Base-by-base conservation (phyloP, 1,284 basidiomycete genomes). In the Xerocomus alliaceus region DNA sequence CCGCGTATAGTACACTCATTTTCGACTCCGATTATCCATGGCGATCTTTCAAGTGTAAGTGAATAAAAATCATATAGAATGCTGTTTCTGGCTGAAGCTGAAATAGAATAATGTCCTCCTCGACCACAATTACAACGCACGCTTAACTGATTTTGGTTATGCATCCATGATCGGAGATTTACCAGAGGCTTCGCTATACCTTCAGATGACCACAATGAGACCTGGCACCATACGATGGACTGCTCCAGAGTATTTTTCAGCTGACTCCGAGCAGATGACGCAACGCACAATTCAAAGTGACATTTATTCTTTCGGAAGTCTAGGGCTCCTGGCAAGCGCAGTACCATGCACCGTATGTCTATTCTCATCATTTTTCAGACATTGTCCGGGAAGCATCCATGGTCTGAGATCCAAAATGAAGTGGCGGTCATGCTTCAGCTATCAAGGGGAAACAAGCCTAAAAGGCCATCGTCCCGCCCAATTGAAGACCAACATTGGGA, bases 241-340 rank as follows among this genome's bases (percentile, higher is more conserved):
- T 24, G 46, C 57, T 5, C 60, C 60, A 2, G 56, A 61, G 11
- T 47, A 28, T 12, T 56, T 32, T 29, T 8, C 15, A 20, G 9
- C 18, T 5, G 54, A 49, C 15, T 4, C 26, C 18, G 28, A 24
- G n/a, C n/a, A 48, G 35, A 44, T 6, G 32, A 17, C 4, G 5
- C 20, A 28, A n/a, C 13, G 1, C 3, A 60, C 56, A 3, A 60
- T 39, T 5, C 34, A 54, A 47, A 53, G 50, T 45, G 57, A 61
- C n/a, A 60, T 61, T 7, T 61, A 61, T 22, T 60, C 60, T 18
- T 61, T 60, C 18, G 60, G 57, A 13, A 53, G 32, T 28, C 4
- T 60, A 18, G 46, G 5, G 2, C 45, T 60, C 6, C 20, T 53
- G 35, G 56, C 12, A 49, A 49, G 56, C 3, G 8, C 6, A 35